These are phyloP conservation scores for Fistulinella staudtii DNA, from an alignment of 1,284 basidiomycete species.

Conservation along the genomic window DNA sequence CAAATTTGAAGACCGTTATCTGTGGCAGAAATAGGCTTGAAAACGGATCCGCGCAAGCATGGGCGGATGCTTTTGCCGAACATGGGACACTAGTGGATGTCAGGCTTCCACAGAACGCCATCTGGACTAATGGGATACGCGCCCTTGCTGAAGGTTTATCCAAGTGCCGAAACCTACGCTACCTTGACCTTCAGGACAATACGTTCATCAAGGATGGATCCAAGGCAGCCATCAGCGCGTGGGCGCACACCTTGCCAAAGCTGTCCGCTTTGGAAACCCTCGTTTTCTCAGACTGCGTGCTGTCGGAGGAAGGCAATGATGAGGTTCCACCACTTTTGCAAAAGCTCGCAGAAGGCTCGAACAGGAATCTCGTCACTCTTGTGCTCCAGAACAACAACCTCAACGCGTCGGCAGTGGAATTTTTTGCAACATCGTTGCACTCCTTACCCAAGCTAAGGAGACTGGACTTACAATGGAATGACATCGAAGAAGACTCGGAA, in stretches of 20 bases:
- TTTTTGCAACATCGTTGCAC: slow-evolving; percentile 67
- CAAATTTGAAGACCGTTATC: slow-evolving; percentile 77
- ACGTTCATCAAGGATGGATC: slow-evolving; percentile 81
- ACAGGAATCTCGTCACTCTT: slow-evolving; percentile 69
- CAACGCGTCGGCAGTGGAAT: slow-evolving; percentile 62
- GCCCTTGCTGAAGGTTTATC: slow-evolving; percentile 76
- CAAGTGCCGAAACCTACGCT: slow-evolving; percentile 63
- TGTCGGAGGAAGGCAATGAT: slow-evolving; percentile 65
- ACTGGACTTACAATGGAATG: slow-evolving; percentile 87
- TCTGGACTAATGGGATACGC: slow-evolving; percentile 91
- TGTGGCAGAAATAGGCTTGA: slow-evolving; percentile 96
- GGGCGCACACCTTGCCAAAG: slow-evolving; percentile 65
- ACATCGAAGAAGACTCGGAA: slow-evolving; percentile 79
- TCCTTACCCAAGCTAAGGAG: slow-evolving; percentile 55
- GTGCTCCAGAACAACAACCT: slow-evolving; percentile 91
- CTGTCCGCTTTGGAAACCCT: slow-evolving; percentile 77
- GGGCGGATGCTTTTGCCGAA: slow-evolving; percentile 86
- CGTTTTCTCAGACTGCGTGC: slow-evolving; percentile 90
- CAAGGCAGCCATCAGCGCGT: slow-evolving; percentile 51
- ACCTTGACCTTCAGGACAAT: slow-evolving; percentile 95
- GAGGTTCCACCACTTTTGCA: slow-evolving; percentile 63
- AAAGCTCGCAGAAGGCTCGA: slow-evolving; percentile 67
- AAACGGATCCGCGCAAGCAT: slow-evolving; percentile 80
- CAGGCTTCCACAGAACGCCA: slow-evolving; percentile 95
- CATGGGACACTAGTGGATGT: slow-evolving; percentile 84